phyloP scores from a whole-genome alignment of 139 green algal genomes.

The Pleodorina starrii region DNA sequence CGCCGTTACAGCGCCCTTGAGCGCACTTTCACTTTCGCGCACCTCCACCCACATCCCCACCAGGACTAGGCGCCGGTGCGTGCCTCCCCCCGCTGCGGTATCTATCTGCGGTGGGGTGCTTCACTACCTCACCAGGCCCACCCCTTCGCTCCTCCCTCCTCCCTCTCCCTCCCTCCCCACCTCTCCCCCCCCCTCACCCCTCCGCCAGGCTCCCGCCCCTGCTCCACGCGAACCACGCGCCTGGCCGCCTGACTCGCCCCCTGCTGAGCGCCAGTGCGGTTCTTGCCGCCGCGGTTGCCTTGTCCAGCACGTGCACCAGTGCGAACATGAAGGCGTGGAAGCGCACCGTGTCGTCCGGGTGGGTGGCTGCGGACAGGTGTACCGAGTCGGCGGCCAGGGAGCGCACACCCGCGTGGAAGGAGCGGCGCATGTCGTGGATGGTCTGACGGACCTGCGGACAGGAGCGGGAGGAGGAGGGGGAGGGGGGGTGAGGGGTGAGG shows the following conservation, averaged over 20 bases:
- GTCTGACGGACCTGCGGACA: constrained; percentile 7
- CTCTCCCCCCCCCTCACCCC: neutral
- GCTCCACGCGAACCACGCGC: constrained; percentile 13
- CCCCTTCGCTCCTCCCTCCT: too few relatives aligned
- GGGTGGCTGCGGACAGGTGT: neutral
- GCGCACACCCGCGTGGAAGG: constrained; percentile 29
- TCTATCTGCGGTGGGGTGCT: too few relatives aligned
- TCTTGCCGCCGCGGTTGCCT: neutral
- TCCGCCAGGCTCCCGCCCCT: neutral
- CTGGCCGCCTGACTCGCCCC: neutral
- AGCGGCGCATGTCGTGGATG: constrained; percentile 3
- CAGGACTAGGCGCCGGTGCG: too few relatives aligned
- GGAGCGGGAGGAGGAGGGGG: neutral
- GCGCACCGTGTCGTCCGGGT: constrained; percentile 36
- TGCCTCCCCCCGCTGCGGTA: too few relatives aligned
- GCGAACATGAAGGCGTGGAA: constrained; percentile 30
- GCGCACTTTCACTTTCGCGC: too few relatives aligned
- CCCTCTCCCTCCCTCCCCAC: too few relatives aligned
- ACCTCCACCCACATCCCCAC: too few relatives aligned
- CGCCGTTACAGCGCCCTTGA: too few relatives aligned
- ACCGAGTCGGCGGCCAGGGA: neutral
- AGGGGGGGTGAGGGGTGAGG: neutral
- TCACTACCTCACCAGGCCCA: too few relatives aligned
- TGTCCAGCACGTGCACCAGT: neutral
- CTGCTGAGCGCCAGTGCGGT: neutral